These are phyloP conservation scores for Coniella vitis DNA, from an alignment of 2,329 filamentous ascomycete species.

Conservation along the genomic window DNA sequence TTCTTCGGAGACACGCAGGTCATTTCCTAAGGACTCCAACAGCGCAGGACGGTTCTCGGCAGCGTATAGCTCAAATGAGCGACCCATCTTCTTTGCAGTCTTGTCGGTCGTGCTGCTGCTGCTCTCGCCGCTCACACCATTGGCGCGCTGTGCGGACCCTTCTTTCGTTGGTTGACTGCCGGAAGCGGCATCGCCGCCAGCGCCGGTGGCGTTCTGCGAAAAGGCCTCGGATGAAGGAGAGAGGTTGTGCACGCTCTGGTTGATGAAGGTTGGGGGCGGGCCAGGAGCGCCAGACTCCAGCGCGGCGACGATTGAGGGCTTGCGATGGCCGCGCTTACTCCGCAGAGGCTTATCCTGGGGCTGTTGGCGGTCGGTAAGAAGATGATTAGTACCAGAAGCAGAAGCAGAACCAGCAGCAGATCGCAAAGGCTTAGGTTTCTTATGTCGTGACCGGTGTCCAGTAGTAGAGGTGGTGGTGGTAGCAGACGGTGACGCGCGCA, in stretches of 20 bases:
- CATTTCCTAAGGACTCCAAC: constrained; percentile 38
- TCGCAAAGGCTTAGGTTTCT: constrained; percentile 1
- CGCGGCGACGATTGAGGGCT: constrained; percentile 44
- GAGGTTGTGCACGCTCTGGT: constrained; percentile 37
- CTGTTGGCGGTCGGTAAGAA: constrained; percentile 33
- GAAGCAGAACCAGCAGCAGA: constrained; percentile 6
- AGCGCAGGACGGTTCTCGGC: constrained; percentile 37
- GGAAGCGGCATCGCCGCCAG: constrained; percentile 29
- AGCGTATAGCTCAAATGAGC: constrained; percentile 50
- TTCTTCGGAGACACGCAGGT: constrained; percentile 45
- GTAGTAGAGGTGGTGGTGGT: constrained; percentile 12
- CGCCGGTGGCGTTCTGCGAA: constrained; percentile 35
- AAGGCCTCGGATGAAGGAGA: constrained; percentile 48
- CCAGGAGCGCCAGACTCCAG: constrained; percentile 17
- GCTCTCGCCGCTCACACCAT: constrained; percentile 28
- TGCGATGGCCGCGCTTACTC: constrained; percentile 65
- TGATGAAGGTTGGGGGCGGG: constrained; percentile 37
- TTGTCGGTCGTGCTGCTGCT: constrained; percentile 19
- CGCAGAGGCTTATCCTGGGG: constrained; percentile 73
- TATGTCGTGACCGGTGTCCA: constrained; percentile 6
- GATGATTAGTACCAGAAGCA: constrained; percentile 16
- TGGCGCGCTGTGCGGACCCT: constrained; percentile 23
- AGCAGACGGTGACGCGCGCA: constrained; percentile 12
- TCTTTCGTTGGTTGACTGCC: constrained; percentile 20
- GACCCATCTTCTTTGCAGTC: constrained; percentile 33